Percentiles rank a stretch among this genome's conserved stretches.
phyloP scores from a whole-genome alignment of 1,284 basidiomycete species.

The Caloboletus firmus region DNA sequence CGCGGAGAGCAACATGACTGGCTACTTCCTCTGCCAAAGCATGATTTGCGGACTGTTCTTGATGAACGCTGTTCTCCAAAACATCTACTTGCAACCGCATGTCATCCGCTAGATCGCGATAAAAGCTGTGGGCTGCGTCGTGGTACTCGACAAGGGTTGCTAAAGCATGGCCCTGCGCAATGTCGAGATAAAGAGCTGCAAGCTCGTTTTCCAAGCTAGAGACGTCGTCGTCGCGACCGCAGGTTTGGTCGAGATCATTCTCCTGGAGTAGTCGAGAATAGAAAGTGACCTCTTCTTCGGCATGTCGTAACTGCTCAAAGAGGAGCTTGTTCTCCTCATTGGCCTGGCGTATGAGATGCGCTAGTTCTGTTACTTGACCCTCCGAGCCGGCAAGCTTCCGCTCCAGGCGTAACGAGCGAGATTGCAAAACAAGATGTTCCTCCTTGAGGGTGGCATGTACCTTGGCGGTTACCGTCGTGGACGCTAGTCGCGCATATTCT shows the following conservation, averaged over 20 bases:
- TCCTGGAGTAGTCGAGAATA: conserved; percentile 32
- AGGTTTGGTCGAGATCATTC: neutral
- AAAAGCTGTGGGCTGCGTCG: conserved; percentile 34
- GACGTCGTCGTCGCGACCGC: neutral
- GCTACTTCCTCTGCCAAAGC: conserved; percentile 41
- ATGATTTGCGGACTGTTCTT: conserved; percentile 37
- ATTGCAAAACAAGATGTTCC: conserved; percentile 41
- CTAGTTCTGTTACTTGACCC: conserved; percentile 64
- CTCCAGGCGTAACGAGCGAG: conserved; percentile 54
- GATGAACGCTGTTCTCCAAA: conserved; percentile 30
- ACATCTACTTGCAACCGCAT: conserved; percentile 34
- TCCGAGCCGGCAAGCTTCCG: conserved; percentile 69
- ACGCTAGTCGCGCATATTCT: conserved; percentile 60
- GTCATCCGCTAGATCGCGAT: conserved; percentile 36
- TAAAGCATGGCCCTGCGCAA: conserved; percentile 17
- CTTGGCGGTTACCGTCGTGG: conserved; percentile 46
- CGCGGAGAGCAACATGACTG: conserved; percentile 39
- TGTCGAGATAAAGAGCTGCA: conserved; percentile 15
- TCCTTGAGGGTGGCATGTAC: conserved; percentile 45
- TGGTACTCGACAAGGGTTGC: conserved; percentile 17
- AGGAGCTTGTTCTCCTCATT: conserved; percentile 55
- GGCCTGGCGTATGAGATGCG: conserved; percentile 56
- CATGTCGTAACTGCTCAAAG: conserved; percentile 41
- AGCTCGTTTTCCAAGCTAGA: conserved; percentile 20
- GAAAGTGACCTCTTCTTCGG: conserved; percentile 41